phyloP scores from a whole-genome alignment of 2,329 filamentous ascomycete genomes.

The Hortaea sp. region DNA sequence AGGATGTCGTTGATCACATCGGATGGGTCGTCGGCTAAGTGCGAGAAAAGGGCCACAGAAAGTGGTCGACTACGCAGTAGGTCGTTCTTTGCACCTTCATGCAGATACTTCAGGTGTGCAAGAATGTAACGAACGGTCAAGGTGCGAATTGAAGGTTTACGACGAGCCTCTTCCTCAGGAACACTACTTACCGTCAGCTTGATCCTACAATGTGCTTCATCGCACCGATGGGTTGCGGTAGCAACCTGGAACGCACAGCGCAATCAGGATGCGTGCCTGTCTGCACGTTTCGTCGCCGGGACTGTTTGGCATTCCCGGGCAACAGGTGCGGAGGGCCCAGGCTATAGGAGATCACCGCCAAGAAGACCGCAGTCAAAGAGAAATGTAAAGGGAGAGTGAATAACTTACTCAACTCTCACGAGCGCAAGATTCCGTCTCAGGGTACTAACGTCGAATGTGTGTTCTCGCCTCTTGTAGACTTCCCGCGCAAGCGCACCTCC shows the following conservation, averaged over 20 bases:
- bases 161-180: slow-evolving; percentile 47
- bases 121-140: slow-evolving; percentile 76
- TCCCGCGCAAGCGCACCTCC: slow-evolving; percentile 69
- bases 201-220: slow-evolving; percentile 8
- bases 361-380: no score
- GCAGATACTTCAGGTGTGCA: slow-evolving; percentile 67
- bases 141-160: slow-evolving; percentile 69
- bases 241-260: no score
- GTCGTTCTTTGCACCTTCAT: slow-evolving; percentile 67
- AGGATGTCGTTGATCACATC: slow-evolving; percentile 67
- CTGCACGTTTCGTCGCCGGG: no score
- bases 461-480: slow-evolving; percentile 67
- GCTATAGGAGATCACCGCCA: no score
- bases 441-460: slow-evolving; percentile 60
- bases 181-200: slow-evolving; percentile 6
- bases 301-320: no score
- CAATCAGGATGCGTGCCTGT: no score
- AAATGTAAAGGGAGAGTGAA: background rate
- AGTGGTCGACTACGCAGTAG: slow-evolving; percentile 66
- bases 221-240: no score
- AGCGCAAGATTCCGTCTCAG: slow-evolving; percentile 72
- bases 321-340: no score
- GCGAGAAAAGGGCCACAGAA: slow-evolving; percentile 60
- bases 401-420: slow-evolving; percentile 39
- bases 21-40: slow-evolving; percentile 67